Percentiles rank a stretch among this genome's conserved stretches.
phyloP scores from a whole-genome alignment of 23 red algal species.

The Gracilaria gracilis region DNA sequence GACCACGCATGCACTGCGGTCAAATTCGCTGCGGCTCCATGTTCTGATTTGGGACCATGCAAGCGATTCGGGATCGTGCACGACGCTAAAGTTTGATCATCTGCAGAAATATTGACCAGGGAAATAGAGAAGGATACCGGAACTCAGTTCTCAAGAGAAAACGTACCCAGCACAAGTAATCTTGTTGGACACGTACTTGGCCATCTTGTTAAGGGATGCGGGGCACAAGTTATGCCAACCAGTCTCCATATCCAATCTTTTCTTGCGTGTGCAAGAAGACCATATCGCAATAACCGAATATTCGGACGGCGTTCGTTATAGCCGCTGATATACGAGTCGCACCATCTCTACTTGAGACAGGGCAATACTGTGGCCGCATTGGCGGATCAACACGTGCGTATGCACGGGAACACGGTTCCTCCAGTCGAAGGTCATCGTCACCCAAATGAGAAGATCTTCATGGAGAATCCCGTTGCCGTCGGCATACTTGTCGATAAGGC shows the following conservation, averaged over 20 bases:
- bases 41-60: constrained; percentile 6
- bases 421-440: not conserved
- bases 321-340: not conserved
- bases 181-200: not conserved
- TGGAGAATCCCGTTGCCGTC: not conserved
- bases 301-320: not conserved
- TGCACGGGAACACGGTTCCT: not conserved
- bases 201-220: not conserved
- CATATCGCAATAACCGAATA: not conserved
- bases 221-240: not conserved
- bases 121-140: not conserved
- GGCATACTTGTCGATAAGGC: not conserved
- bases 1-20: not conserved
- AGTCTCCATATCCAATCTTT: not conserved
- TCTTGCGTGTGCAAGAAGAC: not conserved
- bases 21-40: not conserved
- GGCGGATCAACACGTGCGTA: not conserved
- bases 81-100: not conserved
- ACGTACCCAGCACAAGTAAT: not conserved
- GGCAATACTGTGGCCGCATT: not conserved
- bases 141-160: constrained; percentile 1
- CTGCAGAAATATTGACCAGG: not conserved
- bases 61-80: not conserved
- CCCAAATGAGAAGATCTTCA: not conserved
- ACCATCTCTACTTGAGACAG: not conserved